phyloP scores from a whole-genome alignment of 116 monocot species.

The Papilionanthe hybrid region DNA sequence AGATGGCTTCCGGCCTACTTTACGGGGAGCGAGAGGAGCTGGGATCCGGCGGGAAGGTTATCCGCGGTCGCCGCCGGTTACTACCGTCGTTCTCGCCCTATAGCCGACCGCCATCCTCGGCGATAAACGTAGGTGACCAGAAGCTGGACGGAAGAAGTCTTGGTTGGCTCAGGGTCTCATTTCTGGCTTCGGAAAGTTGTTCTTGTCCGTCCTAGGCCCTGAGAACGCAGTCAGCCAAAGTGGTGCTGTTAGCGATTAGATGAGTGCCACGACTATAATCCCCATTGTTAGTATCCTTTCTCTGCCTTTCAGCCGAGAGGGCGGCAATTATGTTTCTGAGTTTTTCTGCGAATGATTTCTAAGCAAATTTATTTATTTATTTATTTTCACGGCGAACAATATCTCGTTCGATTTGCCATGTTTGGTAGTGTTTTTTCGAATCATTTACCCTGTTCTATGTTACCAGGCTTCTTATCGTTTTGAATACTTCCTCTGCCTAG shows the following conservation, averaged over 20 bases:
- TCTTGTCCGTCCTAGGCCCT: constrained; percentile 55
- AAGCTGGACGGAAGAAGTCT: not conserved
- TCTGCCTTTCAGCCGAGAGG: not conserved
- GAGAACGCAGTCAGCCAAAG: constrained; percentile 14
- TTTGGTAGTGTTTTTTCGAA: too few relatives aligned
- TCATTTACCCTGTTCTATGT: too few relatives aligned
- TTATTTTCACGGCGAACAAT: too few relatives aligned
- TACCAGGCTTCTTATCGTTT: too few relatives aligned
- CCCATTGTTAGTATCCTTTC: constrained; percentile 12
- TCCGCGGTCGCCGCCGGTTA: constrained; percentile 25
- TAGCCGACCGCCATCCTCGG: constrained; percentile 15
- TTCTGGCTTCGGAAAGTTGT: constrained; percentile 50
- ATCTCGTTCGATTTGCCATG: too few relatives aligned
- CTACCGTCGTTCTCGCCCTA: constrained; percentile 20
- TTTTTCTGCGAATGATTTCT: too few relatives aligned
- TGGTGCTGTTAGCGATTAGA: constrained; percentile 11
- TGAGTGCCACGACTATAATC: constrained; percentile 8
- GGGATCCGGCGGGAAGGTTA: constrained; percentile 37
- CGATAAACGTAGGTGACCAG: not conserved
- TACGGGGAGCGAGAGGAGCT: constrained; percentile 20
- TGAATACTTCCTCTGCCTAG: too few relatives aligned
- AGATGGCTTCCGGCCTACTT: constrained; percentile 37
- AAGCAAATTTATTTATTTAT: too few relatives aligned
- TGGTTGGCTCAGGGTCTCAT: constrained; percentile 47
- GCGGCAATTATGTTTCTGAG: too few relatives aligned